Percentiles rank a stretch among this genome's conserved stretches.
Conservation (phyloP, 345 rosid genomes). For the Mercurialis annua region DNA sequence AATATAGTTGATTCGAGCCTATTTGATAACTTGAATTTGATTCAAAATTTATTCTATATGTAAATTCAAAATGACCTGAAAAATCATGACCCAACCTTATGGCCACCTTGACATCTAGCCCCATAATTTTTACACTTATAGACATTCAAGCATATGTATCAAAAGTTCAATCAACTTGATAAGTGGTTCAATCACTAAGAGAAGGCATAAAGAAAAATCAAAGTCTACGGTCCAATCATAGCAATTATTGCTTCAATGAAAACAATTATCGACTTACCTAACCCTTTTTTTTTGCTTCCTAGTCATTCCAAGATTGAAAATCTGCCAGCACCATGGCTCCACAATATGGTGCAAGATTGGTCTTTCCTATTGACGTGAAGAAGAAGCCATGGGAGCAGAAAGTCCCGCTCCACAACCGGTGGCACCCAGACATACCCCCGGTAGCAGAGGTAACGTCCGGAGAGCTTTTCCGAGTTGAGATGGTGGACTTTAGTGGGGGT, state of each 20-base stretch:
- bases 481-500: conserved; percentile 55
- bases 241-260: conserved; percentile 9
- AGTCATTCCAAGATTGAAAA: not conserved
- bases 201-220: not conserved
- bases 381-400: conserved; percentile 58
- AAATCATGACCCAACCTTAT: conserved; percentile 1
- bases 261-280: not conserved
- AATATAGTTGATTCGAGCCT: too few relatives aligned
- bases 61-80: too few relatives aligned
- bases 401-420: conserved; percentile 52
- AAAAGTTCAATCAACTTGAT: conserved; percentile 12
- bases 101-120: not conserved
- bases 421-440: conserved; percentile 62
- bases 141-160: conserved; percentile 1
- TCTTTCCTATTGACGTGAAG: conserved; percentile 53
- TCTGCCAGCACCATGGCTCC: conserved; percentile 25
- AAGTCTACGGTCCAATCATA: conserved; percentile 5
- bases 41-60: too few relatives aligned
- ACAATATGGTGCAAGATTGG: conserved; percentile 34
- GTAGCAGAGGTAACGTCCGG: conserved; percentile 38
- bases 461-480: conserved; percentile 57
- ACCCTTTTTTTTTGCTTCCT: not conserved
- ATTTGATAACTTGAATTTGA: too few relatives aligned
- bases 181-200: conserved; percentile 21
- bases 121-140: conserved; percentile 4